phyloP scores from a whole-genome alignment of 2,329 filamentous ascomycete species.

The Xylariaceae sp. region DNA sequence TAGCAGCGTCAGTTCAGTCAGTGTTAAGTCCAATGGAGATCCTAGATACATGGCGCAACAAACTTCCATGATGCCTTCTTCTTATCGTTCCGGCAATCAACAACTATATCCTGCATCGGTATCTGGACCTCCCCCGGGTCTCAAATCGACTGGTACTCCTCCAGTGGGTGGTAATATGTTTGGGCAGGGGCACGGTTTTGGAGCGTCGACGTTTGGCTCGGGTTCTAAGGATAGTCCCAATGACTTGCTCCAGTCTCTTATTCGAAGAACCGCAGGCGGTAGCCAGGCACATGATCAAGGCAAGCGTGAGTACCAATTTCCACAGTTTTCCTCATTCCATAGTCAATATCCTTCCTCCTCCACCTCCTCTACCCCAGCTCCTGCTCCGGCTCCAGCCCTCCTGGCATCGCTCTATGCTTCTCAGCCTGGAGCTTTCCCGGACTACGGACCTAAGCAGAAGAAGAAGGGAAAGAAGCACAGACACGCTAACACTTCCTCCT shows the following conservation, averaged over 20 bases:
- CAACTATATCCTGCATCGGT: constrained; percentile 83
- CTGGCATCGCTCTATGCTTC: constrained; percentile 87
- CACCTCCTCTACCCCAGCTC: constrained; percentile 76
- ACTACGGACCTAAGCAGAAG: constrained; percentile 94
- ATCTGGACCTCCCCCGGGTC: constrained; percentile 86
- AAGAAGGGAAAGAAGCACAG: constrained; percentile 99
- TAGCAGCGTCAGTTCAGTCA: constrained; percentile 54
- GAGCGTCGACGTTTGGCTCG: constrained; percentile 64
- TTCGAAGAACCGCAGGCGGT: constrained; percentile 65
- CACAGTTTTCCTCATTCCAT: constrained; percentile 75
- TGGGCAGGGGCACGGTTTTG: constrained; percentile 81
- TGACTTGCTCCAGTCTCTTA: constrained; percentile 77
- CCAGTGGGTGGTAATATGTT: constrained; percentile 72
- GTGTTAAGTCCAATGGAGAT: constrained; percentile 74
- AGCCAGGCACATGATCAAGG: constrained; percentile 75
- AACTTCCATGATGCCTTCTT: constrained; percentile 76
- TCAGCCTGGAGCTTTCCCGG: constrained; percentile 82
- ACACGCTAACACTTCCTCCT: constrained; percentile 99
- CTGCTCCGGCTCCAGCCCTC: constrained; percentile 88
- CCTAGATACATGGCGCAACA: constrained; percentile 80
- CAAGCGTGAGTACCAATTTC: constrained; percentile 84
- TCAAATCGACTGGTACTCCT: constrained; percentile 92
- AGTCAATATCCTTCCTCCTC: constrained; percentile 82
- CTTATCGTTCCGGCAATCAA: constrained; percentile 56
- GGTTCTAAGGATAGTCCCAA: constrained; percentile 66